Conservation (phyloP, 257 asterid genomes). For the Pogostemon cablin region DNA sequence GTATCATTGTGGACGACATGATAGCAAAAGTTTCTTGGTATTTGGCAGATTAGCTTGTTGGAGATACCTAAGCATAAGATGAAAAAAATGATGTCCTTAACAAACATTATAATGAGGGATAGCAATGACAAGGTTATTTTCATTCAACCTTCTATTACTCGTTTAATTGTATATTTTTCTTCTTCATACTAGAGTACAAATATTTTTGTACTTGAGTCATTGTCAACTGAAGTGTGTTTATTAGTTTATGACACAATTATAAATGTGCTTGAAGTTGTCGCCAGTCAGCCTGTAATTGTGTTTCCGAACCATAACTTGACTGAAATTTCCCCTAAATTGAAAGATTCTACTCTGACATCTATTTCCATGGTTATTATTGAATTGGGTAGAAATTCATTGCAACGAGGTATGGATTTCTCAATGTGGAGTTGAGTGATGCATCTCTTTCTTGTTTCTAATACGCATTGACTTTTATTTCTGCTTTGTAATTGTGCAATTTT, state of each 20-base stretch:
- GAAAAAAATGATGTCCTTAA: conserved; percentile 51
- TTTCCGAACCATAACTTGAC: conserved; percentile 4
- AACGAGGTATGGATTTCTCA: not conserved
- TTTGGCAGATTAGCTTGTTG: conserved; percentile 84
- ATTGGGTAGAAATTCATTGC: not conserved
- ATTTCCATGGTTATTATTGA: not conserved
- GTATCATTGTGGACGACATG: no score
- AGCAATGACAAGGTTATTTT: conserved; percentile 70
- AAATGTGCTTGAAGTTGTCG: conserved; percentile 9
- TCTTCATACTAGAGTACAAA: not conserved
- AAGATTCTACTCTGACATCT: not conserved
- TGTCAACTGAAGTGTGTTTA: not conserved
- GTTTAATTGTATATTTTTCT: no score
- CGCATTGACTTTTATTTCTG: not conserved
- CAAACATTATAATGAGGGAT: conserved; percentile 81
- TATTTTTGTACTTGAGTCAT: not conserved
- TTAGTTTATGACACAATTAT: not conserved
- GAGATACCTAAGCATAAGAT: conserved; percentile 68
- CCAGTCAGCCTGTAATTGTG: not conserved
- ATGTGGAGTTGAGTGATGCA: conserved; percentile 14
- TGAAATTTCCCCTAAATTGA: not conserved
- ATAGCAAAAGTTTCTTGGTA: conserved; percentile 25
- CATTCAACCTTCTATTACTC: conserved; percentile 13
- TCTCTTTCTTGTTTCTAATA: not conserved
- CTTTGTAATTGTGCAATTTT: not conserved